Percentiles rank a stretch among this genome's conserved stretches.
Conservation (phyloP, 2,329 filamentous ascomycete genomes). For the Pseudogymnoascus sp. region DNA sequence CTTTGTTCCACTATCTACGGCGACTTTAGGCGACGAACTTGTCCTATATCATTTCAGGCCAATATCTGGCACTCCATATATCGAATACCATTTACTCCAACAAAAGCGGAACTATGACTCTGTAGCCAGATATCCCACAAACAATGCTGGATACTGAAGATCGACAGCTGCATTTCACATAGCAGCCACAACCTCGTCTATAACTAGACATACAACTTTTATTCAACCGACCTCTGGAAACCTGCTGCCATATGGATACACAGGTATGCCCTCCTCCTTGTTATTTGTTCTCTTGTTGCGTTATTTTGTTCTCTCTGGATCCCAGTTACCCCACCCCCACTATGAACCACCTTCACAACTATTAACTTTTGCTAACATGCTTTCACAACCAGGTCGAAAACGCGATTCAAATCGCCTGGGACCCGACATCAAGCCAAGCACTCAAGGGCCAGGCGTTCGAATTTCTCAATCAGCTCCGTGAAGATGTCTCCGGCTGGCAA, state of each 20-base stretch:
- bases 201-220: constrained; percentile 4
- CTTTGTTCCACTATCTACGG: neutral
- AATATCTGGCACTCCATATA: neutral
- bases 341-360: neutral
- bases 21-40: neutral
- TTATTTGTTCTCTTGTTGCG: neutral
- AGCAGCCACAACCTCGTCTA: constrained; percentile 1
- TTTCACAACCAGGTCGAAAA: constrained; percentile 69
- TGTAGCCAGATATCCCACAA: constrained; percentile 8
- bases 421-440: constrained; percentile 66
- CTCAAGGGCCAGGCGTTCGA: constrained; percentile 78
- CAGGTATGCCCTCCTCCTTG: neutral
- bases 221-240: neutral
- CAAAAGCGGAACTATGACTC: constrained; percentile 3
- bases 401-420: constrained; percentile 90
- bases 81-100: neutral
- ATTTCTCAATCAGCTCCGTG: constrained; percentile 70
- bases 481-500: constrained; percentile 83
- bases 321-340: constrained; percentile 1
- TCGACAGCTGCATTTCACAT: constrained; percentile 6
- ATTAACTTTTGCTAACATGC: neutral
- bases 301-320: neutral
- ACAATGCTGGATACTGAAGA: constrained; percentile 8
- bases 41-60: neutral
- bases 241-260: constrained; percentile 9